Evolutionary conservation across 2,329 filamentous ascomycete species (phyloP), one percentile per base, ranked within the genome.

Genomic region (Microascus cirrosus): DNA sequence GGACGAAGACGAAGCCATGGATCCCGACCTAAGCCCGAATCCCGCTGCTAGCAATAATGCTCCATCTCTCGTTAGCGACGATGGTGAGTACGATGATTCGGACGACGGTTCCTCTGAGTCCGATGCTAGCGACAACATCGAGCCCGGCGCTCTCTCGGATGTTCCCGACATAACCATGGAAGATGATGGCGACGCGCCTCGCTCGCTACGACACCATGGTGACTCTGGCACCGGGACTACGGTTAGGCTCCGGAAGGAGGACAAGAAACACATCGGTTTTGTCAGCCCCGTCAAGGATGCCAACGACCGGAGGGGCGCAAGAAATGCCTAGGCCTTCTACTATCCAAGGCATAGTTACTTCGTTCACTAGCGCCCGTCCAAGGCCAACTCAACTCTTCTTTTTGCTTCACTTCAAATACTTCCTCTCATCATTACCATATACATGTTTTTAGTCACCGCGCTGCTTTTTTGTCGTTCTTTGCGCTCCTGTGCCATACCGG

Each of bases 11-110:
- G 79, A 78, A 61, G 78, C 77, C 58, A 72, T 76, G 66, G 82
- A 85, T 58, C 75, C 77, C 53, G 83, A 88, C 57, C 70, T 89
- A 58, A 89, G 85, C 64, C 86, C 86, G 6, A 83, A 84, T 63
- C 86, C 85, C 0, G 72, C 85, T 52, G 77, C 85, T 55, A 87
- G 86, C 68, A 90, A 90, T 69, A 88, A 89, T 63, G 87, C 88
- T 10, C 87, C 87, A n/a, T 90, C 86, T 63, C 77, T 92, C 54
- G 87, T 91, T 66, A 90, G 87, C 71, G 88, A 92, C 69, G 87
- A 90, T 66, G 86, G 87, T 63, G 87, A 90, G 67, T 89, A 87
- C 65, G 87, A 88, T 63, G 85, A 86, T 58, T 89, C 85, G 1
- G 83, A 87, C 59, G 82, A 83, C 60, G 79, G 77, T 53, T 86